Conservation (phyloP, 1,284 basidiomycete species). For the Ganoderma boninense region DNA sequence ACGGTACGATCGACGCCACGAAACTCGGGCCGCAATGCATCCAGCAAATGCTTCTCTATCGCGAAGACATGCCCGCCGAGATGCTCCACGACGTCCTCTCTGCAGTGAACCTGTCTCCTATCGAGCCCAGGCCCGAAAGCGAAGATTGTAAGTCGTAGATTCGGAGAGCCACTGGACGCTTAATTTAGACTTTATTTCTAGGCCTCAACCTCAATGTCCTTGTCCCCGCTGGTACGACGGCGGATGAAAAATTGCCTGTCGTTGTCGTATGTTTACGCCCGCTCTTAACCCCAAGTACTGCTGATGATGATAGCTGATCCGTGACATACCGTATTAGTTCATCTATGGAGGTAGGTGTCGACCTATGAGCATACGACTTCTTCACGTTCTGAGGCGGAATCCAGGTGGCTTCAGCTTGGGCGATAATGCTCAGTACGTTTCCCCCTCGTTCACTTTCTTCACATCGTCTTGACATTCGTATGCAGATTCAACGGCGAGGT, state of each 20-base stretch:
- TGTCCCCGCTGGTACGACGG: conserved; percentile 36
- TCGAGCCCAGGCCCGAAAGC: too few species aligned
- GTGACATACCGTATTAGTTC: background rate
- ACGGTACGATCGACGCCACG: conserved; percentile 25
- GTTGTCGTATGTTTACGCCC: conserved; percentile 36
- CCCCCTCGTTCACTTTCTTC: background rate
- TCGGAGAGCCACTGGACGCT: too few species aligned
- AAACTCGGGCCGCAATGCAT: conserved; percentile 26
- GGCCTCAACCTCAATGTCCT: conserved; percentile 56
- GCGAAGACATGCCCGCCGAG: conserved; percentile 3
- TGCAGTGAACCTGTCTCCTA: background rate
- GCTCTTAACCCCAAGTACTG: background rate
- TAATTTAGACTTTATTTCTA: conserved; percentile 16
- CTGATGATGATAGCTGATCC: background rate
- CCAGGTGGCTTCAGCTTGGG: conserved; percentile 3
- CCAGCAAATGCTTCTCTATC: conserved; percentile 9
- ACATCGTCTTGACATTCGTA: background rate
- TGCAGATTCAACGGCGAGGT: background rate
- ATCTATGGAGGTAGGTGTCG: background rate
- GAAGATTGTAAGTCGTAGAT: conserved; percentile 1
- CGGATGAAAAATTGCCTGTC: conserved; percentile 47
- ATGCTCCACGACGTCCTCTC: background rate
- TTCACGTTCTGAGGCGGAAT: background rate
- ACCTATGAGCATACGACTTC: background rate
- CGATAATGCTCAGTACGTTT: background rate